Conservation (phyloP, 305 asterid species). For the Fraxinus ornus region DNA sequence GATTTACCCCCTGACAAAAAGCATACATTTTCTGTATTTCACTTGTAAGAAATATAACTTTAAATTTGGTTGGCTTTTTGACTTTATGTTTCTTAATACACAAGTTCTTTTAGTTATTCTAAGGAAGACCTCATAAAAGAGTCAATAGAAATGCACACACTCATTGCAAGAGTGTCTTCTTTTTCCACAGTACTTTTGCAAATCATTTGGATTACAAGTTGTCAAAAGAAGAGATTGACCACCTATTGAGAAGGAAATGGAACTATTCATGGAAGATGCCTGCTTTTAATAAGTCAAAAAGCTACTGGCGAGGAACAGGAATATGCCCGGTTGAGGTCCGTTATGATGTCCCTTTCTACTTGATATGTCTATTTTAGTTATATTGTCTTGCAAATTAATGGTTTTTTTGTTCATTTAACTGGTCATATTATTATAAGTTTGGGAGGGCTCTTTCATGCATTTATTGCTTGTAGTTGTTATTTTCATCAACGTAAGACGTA, state of each 20-base stretch:
- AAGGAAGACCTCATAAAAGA: background rate
- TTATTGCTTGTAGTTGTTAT: constrained; percentile 1
- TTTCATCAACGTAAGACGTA: background rate
- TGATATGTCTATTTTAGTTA: constrained; percentile 9
- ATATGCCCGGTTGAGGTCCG: constrained; percentile 61
- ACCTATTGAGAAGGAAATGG: constrained; percentile 57
- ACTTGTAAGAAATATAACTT: background rate
- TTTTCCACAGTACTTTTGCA: constrained; percentile 57
- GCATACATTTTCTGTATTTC: background rate
- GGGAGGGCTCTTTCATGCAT: background rate
- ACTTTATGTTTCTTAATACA: background rate
- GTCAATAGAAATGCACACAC: constrained; percentile 9
- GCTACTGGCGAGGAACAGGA: constrained; percentile 90
- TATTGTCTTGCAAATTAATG: constrained; percentile 8
- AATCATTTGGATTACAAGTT: constrained; percentile 62
- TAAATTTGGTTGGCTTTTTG: background rate
- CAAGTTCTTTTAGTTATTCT: background rate
- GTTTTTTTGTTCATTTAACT: constrained; percentile 11
- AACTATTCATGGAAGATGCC: constrained; percentile 73
- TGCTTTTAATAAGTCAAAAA: constrained; percentile 53
- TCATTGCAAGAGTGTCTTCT: constrained; percentile 6
- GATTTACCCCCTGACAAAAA: background rate
- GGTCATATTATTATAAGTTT: background rate
- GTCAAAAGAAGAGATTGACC: constrained; percentile 48
- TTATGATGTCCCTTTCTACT: constrained; percentile 12